Evolutionary conservation across 257 asterid genomes (phyloP).

Genomic region (Solanum megistacrolobum): DNA sequence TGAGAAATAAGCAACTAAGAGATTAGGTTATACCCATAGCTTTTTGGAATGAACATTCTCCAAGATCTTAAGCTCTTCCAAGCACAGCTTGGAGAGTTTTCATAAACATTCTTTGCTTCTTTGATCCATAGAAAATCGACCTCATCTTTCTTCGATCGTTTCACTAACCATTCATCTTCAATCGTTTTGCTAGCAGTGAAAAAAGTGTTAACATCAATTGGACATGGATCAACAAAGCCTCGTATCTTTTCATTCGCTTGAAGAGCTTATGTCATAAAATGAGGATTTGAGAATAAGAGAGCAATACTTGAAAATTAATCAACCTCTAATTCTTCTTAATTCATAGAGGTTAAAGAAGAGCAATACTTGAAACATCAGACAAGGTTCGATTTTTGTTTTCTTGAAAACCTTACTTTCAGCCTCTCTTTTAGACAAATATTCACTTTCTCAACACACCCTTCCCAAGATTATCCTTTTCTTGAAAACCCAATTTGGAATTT

Average conservation of each 20-base stretch:
- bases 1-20: background rate
- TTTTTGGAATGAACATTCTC: slow-evolving; percentile 77
- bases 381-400: background rate
- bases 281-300: background rate
- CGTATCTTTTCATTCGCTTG: background rate
- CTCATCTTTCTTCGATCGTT: slow-evolving; percentile 51
- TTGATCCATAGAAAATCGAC: slow-evolving; percentile 63
- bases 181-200: background rate
- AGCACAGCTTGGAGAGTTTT: too few relatives aligned
- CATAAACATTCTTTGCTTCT: slow-evolving; percentile 20
- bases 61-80: slow-evolving; percentile 63
- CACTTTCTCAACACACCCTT: background rate
- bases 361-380: background rate
- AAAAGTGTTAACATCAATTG: background rate
- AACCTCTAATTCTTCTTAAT: background rate
- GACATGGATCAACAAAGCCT: background rate
- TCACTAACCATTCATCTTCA: slow-evolving; percentile 88
- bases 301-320: too few relatives aligned
- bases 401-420: background rate
- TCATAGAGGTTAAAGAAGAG: background rate
- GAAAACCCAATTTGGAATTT: too few relatives aligned
- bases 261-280: background rate
- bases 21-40: slow-evolving; percentile 36
- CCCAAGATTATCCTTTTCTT: too few relatives aligned
- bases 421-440: background rate